Evolutionary conservation across 164 flowering plant species (phyloP).

Genomic region (Berberis vulgaris): DNA sequence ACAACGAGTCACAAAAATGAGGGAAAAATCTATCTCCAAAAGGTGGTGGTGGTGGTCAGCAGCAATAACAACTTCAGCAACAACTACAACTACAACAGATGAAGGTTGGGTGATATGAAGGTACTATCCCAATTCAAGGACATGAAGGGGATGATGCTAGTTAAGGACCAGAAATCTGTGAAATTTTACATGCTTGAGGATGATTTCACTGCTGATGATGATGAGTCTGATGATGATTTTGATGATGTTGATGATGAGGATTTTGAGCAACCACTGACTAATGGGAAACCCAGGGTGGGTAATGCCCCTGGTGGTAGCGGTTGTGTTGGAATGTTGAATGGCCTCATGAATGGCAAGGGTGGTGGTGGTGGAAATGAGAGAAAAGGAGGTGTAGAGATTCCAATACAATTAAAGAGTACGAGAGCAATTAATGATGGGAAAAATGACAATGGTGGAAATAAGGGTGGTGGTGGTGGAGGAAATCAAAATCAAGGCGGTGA

Average conservation of each 20-base stretch:
- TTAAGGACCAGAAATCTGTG: no score
- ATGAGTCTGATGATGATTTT: background rate
- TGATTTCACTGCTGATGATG: slow-evolving; percentile 35
- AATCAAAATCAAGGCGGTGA: slow-evolving; percentile 14
- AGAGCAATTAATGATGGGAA: slow-evolving; percentile 16
- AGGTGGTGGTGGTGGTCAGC: slow-evolving; percentile 13
- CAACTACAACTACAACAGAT: slow-evolving; percentile 38
- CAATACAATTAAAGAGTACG: slow-evolving; percentile 6
- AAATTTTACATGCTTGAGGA: slow-evolving; percentile 26
- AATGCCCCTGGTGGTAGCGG: slow-evolving; percentile 14
- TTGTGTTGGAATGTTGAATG: no score
- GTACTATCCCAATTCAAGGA: slow-evolving; percentile 6
- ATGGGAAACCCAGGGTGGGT: slow-evolving; percentile 37
- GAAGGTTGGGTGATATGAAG: slow-evolving; percentile 60
- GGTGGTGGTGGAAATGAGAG: slow-evolving; percentile 11
- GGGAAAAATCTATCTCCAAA: slow-evolving; percentile 25
- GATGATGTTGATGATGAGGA: no score
- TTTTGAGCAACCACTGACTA: slow-evolving; percentile 13
- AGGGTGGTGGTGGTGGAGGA: slow-evolving; percentile 36
- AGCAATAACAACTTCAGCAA: slow-evolving; percentile 27
- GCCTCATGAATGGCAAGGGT: background rate
- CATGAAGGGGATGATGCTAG: no score
- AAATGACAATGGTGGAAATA: slow-evolving; percentile 32
- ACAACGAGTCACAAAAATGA: slow-evolving; percentile 43
- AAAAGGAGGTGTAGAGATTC: slow-evolving; percentile 10